Evolutionary conservation across 2,329 filamentous ascomycete genomes (phyloP).

Genomic region (Pyrenophora teres): DNA sequence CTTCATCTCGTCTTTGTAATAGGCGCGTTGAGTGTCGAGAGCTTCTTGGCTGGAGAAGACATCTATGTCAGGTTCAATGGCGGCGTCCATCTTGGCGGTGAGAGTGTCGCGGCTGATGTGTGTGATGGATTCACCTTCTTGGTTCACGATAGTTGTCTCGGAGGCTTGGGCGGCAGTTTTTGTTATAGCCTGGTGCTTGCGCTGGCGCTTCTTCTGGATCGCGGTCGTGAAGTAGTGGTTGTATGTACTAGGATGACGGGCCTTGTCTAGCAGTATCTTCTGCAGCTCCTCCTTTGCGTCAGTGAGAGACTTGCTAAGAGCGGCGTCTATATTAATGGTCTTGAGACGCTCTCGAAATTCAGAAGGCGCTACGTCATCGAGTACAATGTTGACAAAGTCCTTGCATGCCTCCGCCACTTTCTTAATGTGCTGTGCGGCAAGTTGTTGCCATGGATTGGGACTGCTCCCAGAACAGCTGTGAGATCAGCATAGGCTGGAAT

Average conservation of each 20-base stretch:
- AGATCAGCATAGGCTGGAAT: slow-evolving; percentile 64
- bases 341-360: slow-evolving; percentile 49
- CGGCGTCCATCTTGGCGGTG: neutral
- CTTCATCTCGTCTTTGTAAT: slow-evolving; percentile 48
- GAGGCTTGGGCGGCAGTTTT: neutral
- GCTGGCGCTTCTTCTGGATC: slow-evolving; percentile 28
- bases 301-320: slow-evolving; percentile 46
- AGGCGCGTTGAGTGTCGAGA: slow-evolving; percentile 42
- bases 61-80: slow-evolving; percentile 40
- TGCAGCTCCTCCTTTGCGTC: slow-evolving; percentile 47
- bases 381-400: slow-evolving; percentile 44
- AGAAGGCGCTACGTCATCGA: slow-evolving; percentile 46
- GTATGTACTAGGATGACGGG: slow-evolving; percentile 59
- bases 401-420: slow-evolving; percentile 41
- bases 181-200: slow-evolving; percentile 5
- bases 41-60: slow-evolving; percentile 43
- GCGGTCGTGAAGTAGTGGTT: slow-evolving; percentile 50
- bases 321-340: slow-evolving; percentile 47
- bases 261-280: slow-evolving; percentile 55
- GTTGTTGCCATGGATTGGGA: slow-evolving; percentile 57
- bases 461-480: slow-evolving; percentile 65
- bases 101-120: no score
- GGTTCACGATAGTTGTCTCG: no score
- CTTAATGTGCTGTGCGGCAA: slow-evolving; percentile 46
- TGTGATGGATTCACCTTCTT: no score